phyloP scores from a whole-genome alignment of 2,329 filamentous ascomycete species.

The Leptographium lundbergii region DNA sequence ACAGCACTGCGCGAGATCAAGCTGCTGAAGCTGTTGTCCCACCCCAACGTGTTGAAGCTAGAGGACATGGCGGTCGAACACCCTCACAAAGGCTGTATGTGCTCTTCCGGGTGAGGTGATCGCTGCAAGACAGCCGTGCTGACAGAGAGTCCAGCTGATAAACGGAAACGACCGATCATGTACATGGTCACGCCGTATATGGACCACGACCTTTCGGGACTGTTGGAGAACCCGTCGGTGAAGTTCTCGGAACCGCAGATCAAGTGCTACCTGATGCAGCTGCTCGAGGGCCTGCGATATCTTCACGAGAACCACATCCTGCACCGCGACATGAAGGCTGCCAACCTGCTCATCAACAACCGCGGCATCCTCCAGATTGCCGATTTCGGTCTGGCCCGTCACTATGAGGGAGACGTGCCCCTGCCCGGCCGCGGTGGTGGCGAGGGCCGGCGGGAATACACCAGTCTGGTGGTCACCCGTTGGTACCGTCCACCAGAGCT shows the following conservation, averaged over 20 bases:
- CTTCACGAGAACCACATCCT: constrained; percentile 83
- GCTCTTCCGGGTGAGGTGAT: not conserved
- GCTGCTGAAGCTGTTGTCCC: constrained; percentile 86
- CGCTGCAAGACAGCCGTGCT: not conserved
- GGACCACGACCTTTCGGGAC: constrained; percentile 95
- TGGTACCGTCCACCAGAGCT: constrained; percentile 97
- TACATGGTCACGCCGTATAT: constrained; percentile 99
- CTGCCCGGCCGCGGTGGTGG: constrained; percentile 67
- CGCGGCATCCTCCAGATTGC: constrained; percentile 87
- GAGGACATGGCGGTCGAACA: constrained; percentile 96
- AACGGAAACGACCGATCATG: constrained; percentile 72
- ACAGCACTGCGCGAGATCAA: constrained; percentile 96
- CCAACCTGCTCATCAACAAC: constrained; percentile 94
- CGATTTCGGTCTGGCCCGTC: constrained; percentile 87
- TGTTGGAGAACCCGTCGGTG: constrained; percentile 89
- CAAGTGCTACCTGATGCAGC: constrained; percentile 93
- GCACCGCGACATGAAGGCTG: constrained; percentile 97
- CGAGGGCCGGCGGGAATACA: constrained; percentile 81
- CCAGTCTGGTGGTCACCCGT: constrained; percentile 86
- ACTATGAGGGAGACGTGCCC: constrained; percentile 79
- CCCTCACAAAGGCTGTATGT: constrained; percentile 45
- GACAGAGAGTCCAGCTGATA: constrained; percentile 43
- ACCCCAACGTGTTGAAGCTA: constrained; percentile 73
- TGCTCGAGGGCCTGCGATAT: constrained; percentile 81
- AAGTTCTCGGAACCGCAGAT: constrained; percentile 81